Evolutionary conservation across 73 alveolate species (phyloP), one percentile per base, ranked within the genome.

Genomic region (Paramecium pentaurelia): DNA sequence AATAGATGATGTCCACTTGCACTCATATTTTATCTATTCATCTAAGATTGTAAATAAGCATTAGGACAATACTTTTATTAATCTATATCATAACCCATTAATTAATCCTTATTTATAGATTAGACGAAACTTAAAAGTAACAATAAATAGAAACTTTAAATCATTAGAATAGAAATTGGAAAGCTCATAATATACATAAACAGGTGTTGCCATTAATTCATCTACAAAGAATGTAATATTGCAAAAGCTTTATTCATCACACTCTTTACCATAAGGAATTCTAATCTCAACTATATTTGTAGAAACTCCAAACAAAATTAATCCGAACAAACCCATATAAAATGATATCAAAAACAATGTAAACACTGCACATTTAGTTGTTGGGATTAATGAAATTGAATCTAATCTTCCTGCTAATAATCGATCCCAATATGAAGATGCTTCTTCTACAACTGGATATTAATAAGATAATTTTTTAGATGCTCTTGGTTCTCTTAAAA

Each of bases 321-420:
- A 32, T 44, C 91, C 91, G 12, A 80, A 80, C 12, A 80, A 27
- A 27, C 91, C 91, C 58, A 80, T 42, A 47, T 80, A 80, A 49
- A 80, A 80, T 45, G 91, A 34, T 11, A 80, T 42, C 18, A 80
- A 16, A 18, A 80, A 80, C 32, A 45, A 27, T 20, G 77, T 80
- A 22, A 80, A 80, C 10, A 80, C 73, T 1, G 51, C 91, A 45
- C 47, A 80, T 47, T 80, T 80, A 44, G 44, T 34, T 0, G 64
- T 80, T 4, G 91, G 91, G 2, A 80, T 28, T 80, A 80, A 44
- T 16, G 91, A 80, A 16, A 80, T 80, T 3, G 91, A 40, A 27
- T 49, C 91, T 47, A 44, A 49, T 28, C 73, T 40, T 4, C 49
- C 44, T 20, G 77, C 30, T 47, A 80, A 10, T 18, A 80, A 32